phyloP scores from a whole-genome alignment of 2,329 filamentous ascomycete species.

The Microsporum canis region DNA sequence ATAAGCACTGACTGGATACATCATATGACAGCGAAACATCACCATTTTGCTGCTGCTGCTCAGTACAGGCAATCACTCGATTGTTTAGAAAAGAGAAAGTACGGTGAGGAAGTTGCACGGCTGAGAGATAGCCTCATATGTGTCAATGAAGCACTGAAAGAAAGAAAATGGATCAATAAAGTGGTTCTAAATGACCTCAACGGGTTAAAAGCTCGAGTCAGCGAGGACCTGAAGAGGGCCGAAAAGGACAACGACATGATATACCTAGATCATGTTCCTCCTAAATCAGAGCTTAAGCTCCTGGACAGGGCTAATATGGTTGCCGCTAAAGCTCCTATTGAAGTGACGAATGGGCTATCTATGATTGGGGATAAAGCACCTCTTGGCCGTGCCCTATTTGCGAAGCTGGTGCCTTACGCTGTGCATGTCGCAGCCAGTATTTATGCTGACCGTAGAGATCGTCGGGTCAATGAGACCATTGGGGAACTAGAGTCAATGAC shows the following conservation, averaged over 20 bases:
- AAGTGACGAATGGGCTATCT: constrained; percentile 68
- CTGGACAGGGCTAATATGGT: constrained; percentile 89
- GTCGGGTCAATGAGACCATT: constrained; percentile 79
- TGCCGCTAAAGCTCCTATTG: constrained; percentile 61
- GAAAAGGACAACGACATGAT: constrained; percentile 97
- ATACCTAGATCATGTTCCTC: constrained; percentile 72
- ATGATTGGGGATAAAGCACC: constrained; percentile 69
- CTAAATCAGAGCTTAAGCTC: constrained; percentile 75
- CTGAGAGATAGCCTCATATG: constrained; percentile 71
- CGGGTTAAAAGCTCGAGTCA: constrained; percentile 66
- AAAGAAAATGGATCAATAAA: constrained; percentile 71
- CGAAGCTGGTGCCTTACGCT: constrained; percentile 85
- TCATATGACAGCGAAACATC: constrained; percentile 91
- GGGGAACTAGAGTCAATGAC: constrained; percentile 74
- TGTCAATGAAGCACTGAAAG: constrained; percentile 75
- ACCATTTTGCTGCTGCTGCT: constrained; percentile 91
- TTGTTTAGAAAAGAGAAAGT: constrained; percentile 83
- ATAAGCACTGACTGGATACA: constrained; percentile 95
- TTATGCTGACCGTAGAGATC: constrained; percentile 81
- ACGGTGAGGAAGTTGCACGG: constrained; percentile 87
- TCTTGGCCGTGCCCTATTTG: constrained; percentile 75
- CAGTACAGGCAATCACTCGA: constrained; percentile 87
- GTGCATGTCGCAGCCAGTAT: constrained; percentile 93
- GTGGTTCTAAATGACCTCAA: constrained; percentile 71
- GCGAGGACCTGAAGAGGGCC: constrained; percentile 79